These are phyloP conservation scores for Quercus lobata DNA, from an alignment of 331 rosid species.

Conservation along the genomic window DNA sequence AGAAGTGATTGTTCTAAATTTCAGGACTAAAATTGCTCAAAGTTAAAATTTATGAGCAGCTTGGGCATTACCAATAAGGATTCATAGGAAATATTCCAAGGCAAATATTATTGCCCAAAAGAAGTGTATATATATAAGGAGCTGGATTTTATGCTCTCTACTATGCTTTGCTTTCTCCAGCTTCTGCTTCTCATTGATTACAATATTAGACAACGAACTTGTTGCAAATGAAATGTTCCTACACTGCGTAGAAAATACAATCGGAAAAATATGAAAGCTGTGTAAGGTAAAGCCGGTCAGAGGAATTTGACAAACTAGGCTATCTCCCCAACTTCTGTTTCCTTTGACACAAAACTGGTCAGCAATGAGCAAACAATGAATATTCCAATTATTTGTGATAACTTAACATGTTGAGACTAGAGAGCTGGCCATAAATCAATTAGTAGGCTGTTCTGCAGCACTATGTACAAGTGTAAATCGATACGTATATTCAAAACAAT, in stretches of 20 bases:
- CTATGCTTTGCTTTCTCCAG: not conserved
- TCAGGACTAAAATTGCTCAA: too few relatives aligned
- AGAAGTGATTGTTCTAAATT: too few relatives aligned
- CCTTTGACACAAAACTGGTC: not conserved
- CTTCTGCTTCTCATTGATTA: not conserved
- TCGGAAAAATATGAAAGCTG: not conserved
- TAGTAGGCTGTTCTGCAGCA: slow-evolving; percentile 10
- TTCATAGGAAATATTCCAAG: too few relatives aligned
- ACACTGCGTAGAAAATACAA: not conserved
- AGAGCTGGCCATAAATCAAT: too few relatives aligned
- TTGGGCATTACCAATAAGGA: too few relatives aligned
- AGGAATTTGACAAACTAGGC: too few relatives aligned
- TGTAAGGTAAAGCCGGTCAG: not conserved
- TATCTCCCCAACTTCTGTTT: not conserved
- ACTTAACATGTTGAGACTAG: too few relatives aligned
- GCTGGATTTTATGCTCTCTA: not conserved
- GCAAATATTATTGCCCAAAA: too few relatives aligned
- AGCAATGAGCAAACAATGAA: not conserved
- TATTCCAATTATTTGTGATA: not conserved
- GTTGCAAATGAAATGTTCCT: not conserved
- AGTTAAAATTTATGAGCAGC: too few relatives aligned
- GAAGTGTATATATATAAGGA: not conserved
- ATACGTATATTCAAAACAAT: not conserved
- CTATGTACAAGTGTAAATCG: slow-evolving; percentile 35
- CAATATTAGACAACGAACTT: not conserved